phyloP scores from a whole-genome alignment of 352 stramenopile genomes.

The Thraustotheca clavata region DNA sequence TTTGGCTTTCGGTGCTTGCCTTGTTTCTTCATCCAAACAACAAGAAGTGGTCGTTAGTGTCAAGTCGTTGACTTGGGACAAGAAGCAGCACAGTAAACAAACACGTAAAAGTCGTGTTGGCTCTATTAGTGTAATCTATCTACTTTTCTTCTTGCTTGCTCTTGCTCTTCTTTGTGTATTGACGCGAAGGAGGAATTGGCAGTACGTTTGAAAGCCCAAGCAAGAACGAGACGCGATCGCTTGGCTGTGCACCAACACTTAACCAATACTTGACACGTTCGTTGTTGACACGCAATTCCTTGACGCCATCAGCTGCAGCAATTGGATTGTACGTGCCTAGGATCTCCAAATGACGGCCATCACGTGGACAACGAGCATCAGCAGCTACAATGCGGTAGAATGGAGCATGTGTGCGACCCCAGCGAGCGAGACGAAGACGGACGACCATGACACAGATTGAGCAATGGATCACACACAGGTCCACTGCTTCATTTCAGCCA shows the following conservation, averaged over 20 bases:
- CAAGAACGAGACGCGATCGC: conserved; percentile 71
- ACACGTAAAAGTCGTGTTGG: not conserved
- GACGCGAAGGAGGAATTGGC: conserved; percentile 69
- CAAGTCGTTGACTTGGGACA: not conserved
- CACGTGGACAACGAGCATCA: conserved; percentile 67
- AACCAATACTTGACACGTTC: conserved; percentile 83
- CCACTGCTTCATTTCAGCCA: conserved; percentile 9
- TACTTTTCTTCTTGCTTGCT: conserved; percentile 59
- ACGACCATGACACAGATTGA: conserved; percentile 51
- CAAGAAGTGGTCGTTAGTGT: not conserved
- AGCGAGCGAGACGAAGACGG: conserved; percentile 76
- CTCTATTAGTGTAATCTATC: not conserved
- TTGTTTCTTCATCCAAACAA: not conserved
- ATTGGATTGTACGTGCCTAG: conserved; percentile 85
- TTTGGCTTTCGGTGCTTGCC: not conserved
- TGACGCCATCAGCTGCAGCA: conserved; percentile 69
- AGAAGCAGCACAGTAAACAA: not conserved
- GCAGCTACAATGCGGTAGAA: conserved; percentile 87
- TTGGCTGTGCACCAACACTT: conserved; percentile 78
- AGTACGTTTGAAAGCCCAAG: conserved; percentile 75
- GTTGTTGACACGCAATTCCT: conserved; percentile 82
- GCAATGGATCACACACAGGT: not conserved
- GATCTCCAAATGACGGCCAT: conserved; percentile 83
- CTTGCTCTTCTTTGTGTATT: conserved; percentile 80
- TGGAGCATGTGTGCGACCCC: conserved; percentile 78